Evolutionary conservation across 352 stramenopile genomes (phyloP).

Genomic region (Phytophthora ohioensis): DNA sequence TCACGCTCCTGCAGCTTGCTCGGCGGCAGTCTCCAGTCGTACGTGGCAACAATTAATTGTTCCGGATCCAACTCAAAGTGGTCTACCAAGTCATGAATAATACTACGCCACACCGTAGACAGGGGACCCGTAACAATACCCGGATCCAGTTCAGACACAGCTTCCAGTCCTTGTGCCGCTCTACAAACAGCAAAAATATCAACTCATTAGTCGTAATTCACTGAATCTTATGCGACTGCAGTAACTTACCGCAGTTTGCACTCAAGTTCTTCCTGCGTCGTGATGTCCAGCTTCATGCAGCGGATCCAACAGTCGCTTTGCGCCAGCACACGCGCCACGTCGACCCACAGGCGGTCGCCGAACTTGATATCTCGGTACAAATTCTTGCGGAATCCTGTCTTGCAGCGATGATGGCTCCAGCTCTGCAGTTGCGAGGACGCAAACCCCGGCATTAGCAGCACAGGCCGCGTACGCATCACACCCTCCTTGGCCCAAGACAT

Average conservation of each 20-base stretch:
- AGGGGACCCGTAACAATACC: constrained; percentile 78
- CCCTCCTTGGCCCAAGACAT: constrained; percentile 2
- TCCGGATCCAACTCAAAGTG: constrained; percentile 75
- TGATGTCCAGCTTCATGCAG: constrained; percentile 80
- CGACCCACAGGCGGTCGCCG: constrained; percentile 80
- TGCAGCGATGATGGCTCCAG: constrained; percentile 68
- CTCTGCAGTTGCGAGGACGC: constrained; percentile 81
- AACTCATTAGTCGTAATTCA: constrained; percentile 18
- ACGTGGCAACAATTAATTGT: constrained; percentile 77
- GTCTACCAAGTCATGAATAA: constrained; percentile 74
- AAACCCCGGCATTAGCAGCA: constrained; percentile 82
- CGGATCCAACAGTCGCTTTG: constrained; percentile 81
- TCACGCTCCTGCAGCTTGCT: constrained; percentile 77
- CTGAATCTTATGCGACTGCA: constrained; percentile 3
- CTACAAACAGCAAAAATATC: constrained; percentile 35
- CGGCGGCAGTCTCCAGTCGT: constrained; percentile 85
- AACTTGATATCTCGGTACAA: constrained; percentile 82
- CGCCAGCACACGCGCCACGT: constrained; percentile 72
- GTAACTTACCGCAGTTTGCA: constrained; percentile 74
- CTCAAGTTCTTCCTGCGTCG: constrained; percentile 71
- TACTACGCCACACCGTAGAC: constrained; percentile 73
- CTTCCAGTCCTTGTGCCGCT: constrained; percentile 61
- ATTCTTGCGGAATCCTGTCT: constrained; percentile 76
- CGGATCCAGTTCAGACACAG: constrained; percentile 79
- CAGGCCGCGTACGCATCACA: constrained; percentile 50